These are phyloP conservation scores for Gaertneriomyces semiglobifer DNA, from an alignment of 192 early-diverging fungal genomes.

Conservation along the genomic window DNA sequence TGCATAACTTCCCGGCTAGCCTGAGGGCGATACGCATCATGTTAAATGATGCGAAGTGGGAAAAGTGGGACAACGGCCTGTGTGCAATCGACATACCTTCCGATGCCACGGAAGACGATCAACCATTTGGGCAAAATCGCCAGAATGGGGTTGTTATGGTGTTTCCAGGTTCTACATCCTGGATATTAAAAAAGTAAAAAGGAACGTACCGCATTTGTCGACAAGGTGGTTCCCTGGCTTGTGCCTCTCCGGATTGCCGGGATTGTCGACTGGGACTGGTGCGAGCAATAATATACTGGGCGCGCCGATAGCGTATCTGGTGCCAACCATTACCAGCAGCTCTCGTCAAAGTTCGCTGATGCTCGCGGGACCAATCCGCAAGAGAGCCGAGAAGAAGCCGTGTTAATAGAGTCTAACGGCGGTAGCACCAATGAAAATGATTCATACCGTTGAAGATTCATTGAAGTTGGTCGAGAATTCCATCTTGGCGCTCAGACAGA, in stretches of 20 bases:
- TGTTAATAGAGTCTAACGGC: background rate
- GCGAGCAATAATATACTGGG: background rate
- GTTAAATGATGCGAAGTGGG: too few species aligned
- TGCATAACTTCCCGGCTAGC: too few species aligned
- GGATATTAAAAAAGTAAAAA: too few species aligned
- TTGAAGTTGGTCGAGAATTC: background rate
- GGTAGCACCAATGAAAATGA: background rate
- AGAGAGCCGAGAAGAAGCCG: background rate
- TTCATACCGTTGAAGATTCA: background rate
- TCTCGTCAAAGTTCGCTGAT: too few species aligned
- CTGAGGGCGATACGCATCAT: too few species aligned
- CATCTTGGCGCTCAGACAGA: background rate
- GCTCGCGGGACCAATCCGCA: background rate
- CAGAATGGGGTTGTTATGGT: too few species aligned
- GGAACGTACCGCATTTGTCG: background rate
- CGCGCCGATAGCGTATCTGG: background rate
- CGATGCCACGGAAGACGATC: too few species aligned
- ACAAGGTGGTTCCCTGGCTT: background rate
- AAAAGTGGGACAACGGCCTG: too few species aligned
- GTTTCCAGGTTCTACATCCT: too few species aligned
- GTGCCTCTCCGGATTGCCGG: background rate
- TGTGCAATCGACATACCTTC: too few species aligned
- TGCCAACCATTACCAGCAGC: background rate
- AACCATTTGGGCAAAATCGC: too few species aligned
- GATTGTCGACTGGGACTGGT: background rate